Evolutionary conservation across 2,329 filamentous ascomycete genomes (phyloP).

Genomic region (Colletotrichum graminicola): DNA sequence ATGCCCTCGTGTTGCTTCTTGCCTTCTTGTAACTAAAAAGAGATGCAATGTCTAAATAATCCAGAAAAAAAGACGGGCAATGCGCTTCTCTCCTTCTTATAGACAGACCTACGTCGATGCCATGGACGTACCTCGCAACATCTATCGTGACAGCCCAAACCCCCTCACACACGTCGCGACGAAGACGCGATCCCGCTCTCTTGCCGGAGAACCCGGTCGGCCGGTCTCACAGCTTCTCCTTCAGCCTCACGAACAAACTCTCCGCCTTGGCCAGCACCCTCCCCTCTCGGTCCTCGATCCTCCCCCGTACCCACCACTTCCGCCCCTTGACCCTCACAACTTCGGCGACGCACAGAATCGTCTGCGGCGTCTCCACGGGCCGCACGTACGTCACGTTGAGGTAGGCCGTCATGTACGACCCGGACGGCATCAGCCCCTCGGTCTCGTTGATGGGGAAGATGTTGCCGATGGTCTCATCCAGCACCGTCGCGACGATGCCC

Average conservation of each 20-base stretch:
- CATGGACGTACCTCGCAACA: neutral
- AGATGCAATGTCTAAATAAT: neutral
- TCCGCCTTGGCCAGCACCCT: slow-evolving; percentile 48
- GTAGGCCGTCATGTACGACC: slow-evolving; percentile 51
- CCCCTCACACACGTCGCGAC: neutral
- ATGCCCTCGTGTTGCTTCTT: neutral
- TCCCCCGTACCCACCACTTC: slow-evolving; percentile 51
- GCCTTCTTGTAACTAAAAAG: neutral
- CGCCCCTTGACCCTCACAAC: slow-evolving; percentile 51
- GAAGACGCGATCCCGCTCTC: neutral
- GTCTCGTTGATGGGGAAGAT: slow-evolving; percentile 54
- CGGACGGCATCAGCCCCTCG: slow-evolving; percentile 46
- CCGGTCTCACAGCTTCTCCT: slow-evolving; percentile 37
- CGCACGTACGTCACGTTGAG: slow-evolving; percentile 53
- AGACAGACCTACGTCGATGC: neutral
- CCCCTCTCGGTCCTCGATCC: slow-evolving; percentile 50
- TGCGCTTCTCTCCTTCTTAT: neutral
- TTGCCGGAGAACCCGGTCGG: neutral
- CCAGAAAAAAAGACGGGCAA: neutral
- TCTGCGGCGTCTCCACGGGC: slow-evolving; percentile 49
- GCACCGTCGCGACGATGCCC: slow-evolving; percentile 52
- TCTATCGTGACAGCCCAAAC: neutral
- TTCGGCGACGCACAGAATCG: slow-evolving; percentile 50
- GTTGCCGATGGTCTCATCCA: slow-evolving; percentile 55
- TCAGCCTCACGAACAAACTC: slow-evolving; percentile 35